Percentiles rank a stretch among this genome's conserved stretches.
Evolutionary conservation across 1,139 yeast genomes (phyloP).

Genomic region (Geotrichum phurueaensis): DNA sequence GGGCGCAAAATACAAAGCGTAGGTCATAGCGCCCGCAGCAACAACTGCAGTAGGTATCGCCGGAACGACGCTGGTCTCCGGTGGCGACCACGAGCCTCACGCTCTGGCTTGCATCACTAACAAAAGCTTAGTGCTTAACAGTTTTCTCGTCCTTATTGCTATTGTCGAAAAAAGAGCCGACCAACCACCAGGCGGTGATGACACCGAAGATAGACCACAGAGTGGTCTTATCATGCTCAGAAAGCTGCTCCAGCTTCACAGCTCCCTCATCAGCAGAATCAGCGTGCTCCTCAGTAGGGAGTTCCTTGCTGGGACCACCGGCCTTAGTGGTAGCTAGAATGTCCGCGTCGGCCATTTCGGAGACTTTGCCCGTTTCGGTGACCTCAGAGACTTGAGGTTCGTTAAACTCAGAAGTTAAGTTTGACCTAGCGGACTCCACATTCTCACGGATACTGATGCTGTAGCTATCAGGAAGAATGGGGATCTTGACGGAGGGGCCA

Average conservation of each 20-base stretch:
- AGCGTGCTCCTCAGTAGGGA: slow-evolving; percentile 21
- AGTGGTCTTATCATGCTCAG: slow-evolving; percentile 30
- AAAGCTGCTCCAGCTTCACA: slow-evolving; percentile 18
- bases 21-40: not conserved
- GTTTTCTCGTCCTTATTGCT: not conserved
- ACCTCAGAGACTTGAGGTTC: slow-evolving; percentile 24
- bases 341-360: slow-evolving; percentile 19
- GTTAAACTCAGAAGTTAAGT: slow-evolving; percentile 21
- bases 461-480: slow-evolving; percentile 35
- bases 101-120: not conserved
- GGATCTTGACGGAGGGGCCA: slow-evolving; percentile 36
- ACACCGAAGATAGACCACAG: slow-evolving; percentile 31
- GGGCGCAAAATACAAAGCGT: not conserved
- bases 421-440: slow-evolving; percentile 6
- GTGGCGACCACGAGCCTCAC: not conserved
- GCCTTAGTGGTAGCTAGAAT: slow-evolving; percentile 10
- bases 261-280: slow-evolving; percentile 13
- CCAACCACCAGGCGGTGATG: slow-evolving; percentile 35
- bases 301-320: slow-evolving; percentile 5
- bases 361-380: slow-evolving; percentile 20
- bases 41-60: not conserved
- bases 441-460: slow-evolving; percentile 10
- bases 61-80: not conserved
- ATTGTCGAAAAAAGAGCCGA: slow-evolving; percentile 23
- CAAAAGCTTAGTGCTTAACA: not conserved